Conservation (phyloP, 176 grass and related monocot genomes). For the Oryza punctata region DNA sequence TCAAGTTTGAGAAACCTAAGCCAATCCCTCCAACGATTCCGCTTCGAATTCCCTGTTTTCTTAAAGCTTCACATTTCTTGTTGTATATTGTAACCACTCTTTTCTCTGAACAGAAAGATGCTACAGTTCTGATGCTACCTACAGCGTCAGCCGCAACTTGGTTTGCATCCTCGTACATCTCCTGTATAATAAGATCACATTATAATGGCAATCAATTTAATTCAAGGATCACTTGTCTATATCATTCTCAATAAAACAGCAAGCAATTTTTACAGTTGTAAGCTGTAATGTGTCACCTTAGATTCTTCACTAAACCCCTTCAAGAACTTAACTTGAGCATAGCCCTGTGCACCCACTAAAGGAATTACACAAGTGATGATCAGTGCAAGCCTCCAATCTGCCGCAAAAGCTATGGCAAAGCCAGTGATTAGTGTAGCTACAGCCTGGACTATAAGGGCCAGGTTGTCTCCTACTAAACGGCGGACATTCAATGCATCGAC, state of each 20-base stretch:
- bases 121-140: slow-evolving; percentile 63
- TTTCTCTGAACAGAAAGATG: slow-evolving; percentile 62
- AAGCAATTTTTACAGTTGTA: slow-evolving; percentile 19
- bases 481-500: slow-evolving; percentile 80
- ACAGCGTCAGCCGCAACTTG: slow-evolving; percentile 67
- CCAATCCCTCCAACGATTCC: slow-evolving; percentile 59
- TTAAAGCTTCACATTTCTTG: slow-evolving; percentile 52
- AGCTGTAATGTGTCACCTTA: slow-evolving; percentile 43
- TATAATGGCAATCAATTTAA: slow-evolving; percentile 1
- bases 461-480: slow-evolving; percentile 70
- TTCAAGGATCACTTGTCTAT: neutral
- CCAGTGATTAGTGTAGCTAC: slow-evolving; percentile 56
- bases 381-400: slow-evolving; percentile 75
- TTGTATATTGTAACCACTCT: slow-evolving; percentile 53
- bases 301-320: slow-evolving; percentile 67
- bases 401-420: slow-evolving; percentile 64
- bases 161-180: slow-evolving; percentile 65
- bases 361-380: slow-evolving; percentile 71
- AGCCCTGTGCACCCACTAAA: slow-evolving; percentile 57
- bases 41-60: slow-evolving; percentile 54
- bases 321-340: slow-evolving; percentile 69
- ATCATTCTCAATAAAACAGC: neutral
- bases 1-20: slow-evolving; percentile 52
- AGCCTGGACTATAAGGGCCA: slow-evolving; percentile 72
- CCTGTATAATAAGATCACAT: slow-evolving; percentile 23